Percentiles rank a stretch among this genome's conserved stretches.
Conservation (phyloP, 2,329 filamentous ascomycete species). For the Pseudomassariella vexata region DNA sequence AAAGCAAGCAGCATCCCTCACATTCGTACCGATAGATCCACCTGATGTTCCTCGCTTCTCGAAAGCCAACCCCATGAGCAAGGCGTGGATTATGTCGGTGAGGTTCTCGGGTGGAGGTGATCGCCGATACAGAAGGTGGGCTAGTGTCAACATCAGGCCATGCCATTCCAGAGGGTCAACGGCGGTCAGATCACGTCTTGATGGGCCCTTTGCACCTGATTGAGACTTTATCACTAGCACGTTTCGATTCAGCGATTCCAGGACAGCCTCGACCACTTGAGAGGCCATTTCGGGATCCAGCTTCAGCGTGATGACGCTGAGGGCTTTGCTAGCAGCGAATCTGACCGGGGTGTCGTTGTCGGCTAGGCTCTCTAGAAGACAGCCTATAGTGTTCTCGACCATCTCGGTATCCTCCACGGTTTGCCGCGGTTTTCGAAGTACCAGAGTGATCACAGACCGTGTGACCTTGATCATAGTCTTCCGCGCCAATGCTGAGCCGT, state of each 20-base stretch:
- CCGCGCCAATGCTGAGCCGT: conserved; percentile 70
- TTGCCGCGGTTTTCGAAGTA: conserved; percentile 46
- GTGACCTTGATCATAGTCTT: conserved; percentile 84
- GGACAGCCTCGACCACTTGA: conserved; percentile 81
- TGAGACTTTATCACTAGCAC: conserved; percentile 45
- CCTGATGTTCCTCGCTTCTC: conserved; percentile 84
- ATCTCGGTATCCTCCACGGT: conserved; percentile 43
- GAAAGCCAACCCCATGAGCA: conserved; percentile 77
- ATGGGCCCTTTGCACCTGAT: conserved; percentile 23
- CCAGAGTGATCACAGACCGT: conserved; percentile 64
- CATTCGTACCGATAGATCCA: conserved; percentile 79
- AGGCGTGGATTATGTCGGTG: conserved; percentile 66
- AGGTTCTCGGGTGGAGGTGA: conserved; percentile 70
- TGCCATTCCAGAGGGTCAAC: conserved; percentile 88
- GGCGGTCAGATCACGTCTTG: conserved; percentile 58
- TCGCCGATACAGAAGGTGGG: conserved; percentile 78
- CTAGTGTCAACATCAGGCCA: conserved; percentile 79
- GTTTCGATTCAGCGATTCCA: conserved; percentile 60
- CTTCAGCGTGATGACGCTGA: conserved; percentile 80
- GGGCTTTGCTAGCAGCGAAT: conserved; percentile 84
- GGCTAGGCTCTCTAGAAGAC: conserved; percentile 69
- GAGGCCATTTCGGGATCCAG: conserved; percentile 74
- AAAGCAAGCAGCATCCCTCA: conserved; percentile 92
- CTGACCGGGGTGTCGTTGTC: conserved; percentile 91
- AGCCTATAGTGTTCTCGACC: conserved; percentile 76